Evolutionary conservation across 2,329 filamentous ascomycete genomes (phyloP).

Genomic region (Cryphonectria radicalis): DNA sequence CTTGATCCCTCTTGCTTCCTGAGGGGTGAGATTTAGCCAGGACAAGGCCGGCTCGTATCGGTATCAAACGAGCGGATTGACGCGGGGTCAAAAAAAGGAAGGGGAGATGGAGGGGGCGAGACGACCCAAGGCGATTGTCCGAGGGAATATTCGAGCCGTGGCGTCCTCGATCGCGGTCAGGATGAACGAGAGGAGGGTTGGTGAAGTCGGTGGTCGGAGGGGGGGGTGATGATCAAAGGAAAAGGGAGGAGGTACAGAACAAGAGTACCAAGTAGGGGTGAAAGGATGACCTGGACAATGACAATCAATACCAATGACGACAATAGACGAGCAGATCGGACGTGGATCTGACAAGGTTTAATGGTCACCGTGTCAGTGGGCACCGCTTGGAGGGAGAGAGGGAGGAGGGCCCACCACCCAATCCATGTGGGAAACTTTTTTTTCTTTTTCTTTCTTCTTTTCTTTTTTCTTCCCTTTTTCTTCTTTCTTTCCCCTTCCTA

Average conservation of each 20-base stretch:
- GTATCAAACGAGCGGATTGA: conserved; percentile 26
- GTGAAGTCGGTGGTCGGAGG: background rate
- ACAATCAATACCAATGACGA: conserved; percentile 21
- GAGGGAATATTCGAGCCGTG: background rate
- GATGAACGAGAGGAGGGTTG: background rate
- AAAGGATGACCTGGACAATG: conserved; percentile 9
- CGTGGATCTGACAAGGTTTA: background rate
- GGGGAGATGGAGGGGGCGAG: background rate
- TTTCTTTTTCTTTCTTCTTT: background rate
- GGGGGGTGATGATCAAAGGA: background rate
- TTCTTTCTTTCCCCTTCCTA: too few species aligned
- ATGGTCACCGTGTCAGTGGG: background rate
- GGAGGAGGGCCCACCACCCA: background rate
- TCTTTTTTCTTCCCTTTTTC: background rate
- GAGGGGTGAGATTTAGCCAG: background rate
- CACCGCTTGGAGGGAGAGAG: background rate
- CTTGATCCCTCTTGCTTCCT: background rate
- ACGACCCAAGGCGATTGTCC: background rate
- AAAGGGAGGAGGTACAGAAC: background rate
- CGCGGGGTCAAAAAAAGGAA: conserved; percentile 15
- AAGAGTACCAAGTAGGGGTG: background rate
- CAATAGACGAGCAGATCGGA: conserved; percentile 11
- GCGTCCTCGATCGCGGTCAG: background rate
- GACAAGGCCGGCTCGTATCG: background rate
- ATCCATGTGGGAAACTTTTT: background rate